Conservation (phyloP, 441 rosid genomes). For the Adansonia rubrostipa region DNA sequence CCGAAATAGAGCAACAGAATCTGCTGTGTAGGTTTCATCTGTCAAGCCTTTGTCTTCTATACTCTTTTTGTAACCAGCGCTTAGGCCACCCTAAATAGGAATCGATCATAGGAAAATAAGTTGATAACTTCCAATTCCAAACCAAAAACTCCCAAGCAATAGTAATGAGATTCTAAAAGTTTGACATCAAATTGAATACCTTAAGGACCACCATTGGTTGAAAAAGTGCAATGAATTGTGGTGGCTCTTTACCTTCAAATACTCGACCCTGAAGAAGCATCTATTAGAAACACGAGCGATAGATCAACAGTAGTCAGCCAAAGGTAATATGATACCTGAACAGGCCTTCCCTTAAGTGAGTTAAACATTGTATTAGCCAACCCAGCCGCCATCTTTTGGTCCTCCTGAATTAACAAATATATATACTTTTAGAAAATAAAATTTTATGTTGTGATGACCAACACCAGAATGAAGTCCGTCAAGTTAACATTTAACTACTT, state of each 20-base stretch:
- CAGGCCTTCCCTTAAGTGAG: conserved; percentile 91
- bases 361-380: conserved; percentile 79
- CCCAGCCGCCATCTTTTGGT: conserved; percentile 72
- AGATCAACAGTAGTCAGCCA: conserved; percentile 21
- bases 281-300: conserved; percentile 37
- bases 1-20: conserved; percentile 76
- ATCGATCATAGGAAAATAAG: conserved; percentile 29
- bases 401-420: conserved; percentile 60
- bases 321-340: conserved; percentile 64
- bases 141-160: not conserved
- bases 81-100: conserved; percentile 78
- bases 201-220: conserved; percentile 94
- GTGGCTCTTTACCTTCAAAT: conserved; percentile 95
- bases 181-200: conserved; percentile 49
- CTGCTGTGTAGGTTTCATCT: conserved; percentile 80
- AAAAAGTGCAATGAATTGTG: conserved; percentile 91
- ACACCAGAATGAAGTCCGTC: not conserved
- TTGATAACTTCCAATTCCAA: conserved; percentile 23
- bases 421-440: conserved; percentile 17
- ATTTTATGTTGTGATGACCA: conserved; percentile 9
- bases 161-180: conserved; percentile 24
- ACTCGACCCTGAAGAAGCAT: conserved; percentile 69
- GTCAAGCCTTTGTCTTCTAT: conserved; percentile 59
- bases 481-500: conserved; percentile 1
- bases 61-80: conserved; percentile 77